A percentile compares a stretch with the other conserved stretches of the same genome.
phyloP scores from a whole-genome alignment of 1,284 basidiomycete species.

The Gymnopus androsaceus region DNA sequence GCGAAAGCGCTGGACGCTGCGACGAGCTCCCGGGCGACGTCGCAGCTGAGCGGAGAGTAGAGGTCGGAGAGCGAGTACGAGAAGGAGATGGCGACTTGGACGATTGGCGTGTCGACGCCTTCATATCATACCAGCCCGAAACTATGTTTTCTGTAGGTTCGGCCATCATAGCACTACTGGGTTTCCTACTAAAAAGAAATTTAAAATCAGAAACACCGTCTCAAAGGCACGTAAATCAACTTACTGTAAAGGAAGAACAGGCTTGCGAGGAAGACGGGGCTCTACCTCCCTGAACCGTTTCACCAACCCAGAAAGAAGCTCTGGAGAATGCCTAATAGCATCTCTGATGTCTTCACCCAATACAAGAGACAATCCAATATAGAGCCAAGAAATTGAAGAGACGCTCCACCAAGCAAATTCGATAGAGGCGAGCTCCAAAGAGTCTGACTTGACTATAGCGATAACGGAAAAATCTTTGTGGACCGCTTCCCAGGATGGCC shows the following conservation, averaged over 20 bases:
- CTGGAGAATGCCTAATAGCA: conserved; percentile 29
- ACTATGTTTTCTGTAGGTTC: conserved; percentile 35
- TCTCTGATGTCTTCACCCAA: conserved; percentile 44
- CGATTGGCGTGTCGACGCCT: conserved; percentile 35
- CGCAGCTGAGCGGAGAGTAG: neutral
- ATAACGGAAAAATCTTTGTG: conserved; percentile 35
- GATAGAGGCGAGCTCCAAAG: conserved; percentile 27
- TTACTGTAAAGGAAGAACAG: conserved; percentile 15
- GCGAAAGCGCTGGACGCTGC: conserved; percentile 18
- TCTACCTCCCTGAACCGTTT: neutral
- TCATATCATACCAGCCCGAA: conserved; percentile 57
- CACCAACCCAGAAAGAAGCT: neutral
- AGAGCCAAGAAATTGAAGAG: conserved; percentile 38
- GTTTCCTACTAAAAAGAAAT: conserved; percentile 16
- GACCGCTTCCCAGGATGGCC: conserved; percentile 35
- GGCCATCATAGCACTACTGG: conserved; percentile 13
- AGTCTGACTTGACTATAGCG: conserved; percentile 33
- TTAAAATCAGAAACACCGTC: neutral
- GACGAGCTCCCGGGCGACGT: conserved; percentile 18
- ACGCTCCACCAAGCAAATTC: conserved; percentile 40
- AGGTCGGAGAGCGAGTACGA: conserved; percentile 13
- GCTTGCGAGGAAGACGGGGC: conserved; percentile 10
- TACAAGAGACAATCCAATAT: conserved; percentile 37
- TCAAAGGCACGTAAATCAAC: conserved; percentile 2
- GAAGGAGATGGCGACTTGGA: conserved; percentile 18